Conservation (phyloP, 164 flowering plant genomes). For the Tinospora cordifolia region DNA sequence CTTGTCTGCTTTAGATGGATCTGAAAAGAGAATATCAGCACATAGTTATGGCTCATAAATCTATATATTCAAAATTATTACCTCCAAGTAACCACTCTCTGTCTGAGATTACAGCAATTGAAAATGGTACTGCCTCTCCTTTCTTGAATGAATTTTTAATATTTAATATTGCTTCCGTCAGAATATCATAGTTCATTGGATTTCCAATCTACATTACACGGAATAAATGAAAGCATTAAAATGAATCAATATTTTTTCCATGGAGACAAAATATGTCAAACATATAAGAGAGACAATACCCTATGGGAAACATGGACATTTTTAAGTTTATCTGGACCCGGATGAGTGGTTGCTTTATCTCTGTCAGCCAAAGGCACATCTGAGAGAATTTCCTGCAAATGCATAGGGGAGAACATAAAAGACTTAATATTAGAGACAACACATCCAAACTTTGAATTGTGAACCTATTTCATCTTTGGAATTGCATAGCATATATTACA, state of each 20-base stretch:
- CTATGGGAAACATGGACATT: constrained; percentile 63
- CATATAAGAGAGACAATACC: constrained; percentile 33
- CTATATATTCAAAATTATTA: constrained; percentile 23
- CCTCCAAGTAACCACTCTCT: constrained; percentile 87
- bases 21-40: constrained; percentile 36
- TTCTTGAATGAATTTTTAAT: constrained; percentile 41
- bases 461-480: not conserved
- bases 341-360: constrained; percentile 30
- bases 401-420: constrained; percentile 4
- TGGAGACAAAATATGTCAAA: not conserved
- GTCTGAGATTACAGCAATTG: constrained; percentile 72
- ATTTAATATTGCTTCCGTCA: constrained; percentile 54
- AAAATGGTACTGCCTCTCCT: constrained; percentile 52
- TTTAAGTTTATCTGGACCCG: constrained; percentile 47
- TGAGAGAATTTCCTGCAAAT: constrained; percentile 75
- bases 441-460: not conserved
- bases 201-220: constrained; percentile 64
- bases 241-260: not conserved
- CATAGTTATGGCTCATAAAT: constrained; percentile 7
- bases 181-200: constrained; percentile 67
- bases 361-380: constrained; percentile 77
- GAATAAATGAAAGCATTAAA: constrained; percentile 8
- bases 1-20: constrained; percentile 84
- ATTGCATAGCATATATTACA: not conserved
- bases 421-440: constrained; percentile 2